Percentiles rank a stretch among this genome's conserved stretches.
These are phyloP conservation scores for Giardia duodenalis DNA, from an alignment of 208 protist species.

Conservation along the genomic window DNA sequence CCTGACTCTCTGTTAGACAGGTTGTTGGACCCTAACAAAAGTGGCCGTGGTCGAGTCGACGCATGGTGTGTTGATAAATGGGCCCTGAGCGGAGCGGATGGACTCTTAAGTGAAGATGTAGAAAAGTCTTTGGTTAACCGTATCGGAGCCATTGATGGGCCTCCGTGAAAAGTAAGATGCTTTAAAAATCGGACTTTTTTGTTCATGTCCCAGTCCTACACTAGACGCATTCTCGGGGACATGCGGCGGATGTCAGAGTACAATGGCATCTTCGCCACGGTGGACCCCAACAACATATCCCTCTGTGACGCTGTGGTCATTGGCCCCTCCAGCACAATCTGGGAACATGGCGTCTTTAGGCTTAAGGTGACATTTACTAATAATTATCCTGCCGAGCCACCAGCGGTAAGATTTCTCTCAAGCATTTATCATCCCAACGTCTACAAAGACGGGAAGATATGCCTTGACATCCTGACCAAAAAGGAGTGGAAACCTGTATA, in stretches of 20 bases:
- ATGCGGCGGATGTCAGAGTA: not conserved
- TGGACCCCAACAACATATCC: not conserved
- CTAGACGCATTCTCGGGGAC: not conserved
- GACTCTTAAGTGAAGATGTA: too few species aligned
- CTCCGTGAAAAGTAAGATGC: too few species aligned
- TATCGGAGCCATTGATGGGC: too few species aligned
- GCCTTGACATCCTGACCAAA: conserved; percentile 25
- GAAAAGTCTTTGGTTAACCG: too few species aligned
- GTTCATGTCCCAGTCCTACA: not conserved
- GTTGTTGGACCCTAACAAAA: too few species aligned
- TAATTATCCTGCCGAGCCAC: conserved; percentile 37
- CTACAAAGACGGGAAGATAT: conserved; percentile 31
- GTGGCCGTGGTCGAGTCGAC: too few species aligned
- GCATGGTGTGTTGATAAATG: too few species aligned
- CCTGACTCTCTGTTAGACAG: too few species aligned
- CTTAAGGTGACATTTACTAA: conserved; percentile 29
- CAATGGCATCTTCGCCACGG: not conserved
- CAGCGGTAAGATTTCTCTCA: conserved; percentile 36
- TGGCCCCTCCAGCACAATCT: not conserved
- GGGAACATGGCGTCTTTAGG: conserved; percentile 29
- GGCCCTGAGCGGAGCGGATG: too few species aligned
- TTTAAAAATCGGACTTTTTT: too few species aligned
- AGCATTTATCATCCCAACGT: conserved; percentile 37
- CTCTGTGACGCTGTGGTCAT: conserved; percentile 8
- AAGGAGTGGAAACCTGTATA: not conserved